Conservation (phyloP, 2,329 filamentous ascomycete species). For the Leptodontidium sp. region DNA sequence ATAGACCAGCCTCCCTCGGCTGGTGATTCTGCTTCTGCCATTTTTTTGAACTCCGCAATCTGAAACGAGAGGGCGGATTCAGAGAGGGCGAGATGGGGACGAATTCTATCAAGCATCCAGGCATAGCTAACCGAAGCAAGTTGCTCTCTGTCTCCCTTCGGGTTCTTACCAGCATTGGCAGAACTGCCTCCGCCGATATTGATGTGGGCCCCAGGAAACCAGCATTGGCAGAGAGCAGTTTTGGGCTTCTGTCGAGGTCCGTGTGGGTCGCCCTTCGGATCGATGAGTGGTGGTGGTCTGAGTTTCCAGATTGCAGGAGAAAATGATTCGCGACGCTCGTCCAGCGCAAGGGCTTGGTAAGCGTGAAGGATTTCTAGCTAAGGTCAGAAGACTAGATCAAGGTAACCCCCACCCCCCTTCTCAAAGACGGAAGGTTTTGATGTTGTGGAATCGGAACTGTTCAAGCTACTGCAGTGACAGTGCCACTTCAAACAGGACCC, state of each 20-base stretch:
- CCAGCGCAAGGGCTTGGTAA: conserved; percentile 58
- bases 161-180: conserved; percentile 18
- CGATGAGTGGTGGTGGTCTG: conserved; percentile 16
- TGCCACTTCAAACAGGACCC: not conserved
- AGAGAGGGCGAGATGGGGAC: conserved; percentile 50
- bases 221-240: conserved; percentile 34
- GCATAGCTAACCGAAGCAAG: conserved; percentile 42
- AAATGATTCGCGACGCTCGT: conserved; percentile 54
- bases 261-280: conserved; percentile 2
- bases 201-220: conserved; percentile 39
- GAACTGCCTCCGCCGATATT: conserved; percentile 33
- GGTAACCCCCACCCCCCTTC: not conserved
- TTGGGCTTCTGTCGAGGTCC: conserved; percentile 34
- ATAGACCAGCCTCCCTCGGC: conserved; percentile 10
- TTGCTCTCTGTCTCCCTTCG: conserved; percentile 44
- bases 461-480: not conserved
- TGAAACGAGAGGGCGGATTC: conserved; percentile 37
- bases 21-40: conserved; percentile 13
- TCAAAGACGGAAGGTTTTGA: not conserved
- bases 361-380: conserved; percentile 52
- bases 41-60: conserved; percentile 44
- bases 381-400: conserved; percentile 12
- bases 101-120: conserved; percentile 45
- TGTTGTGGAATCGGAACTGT: not conserved
- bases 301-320: conserved; percentile 48